Base-by-base conservation (phyloP, 2,329 filamentous ascomycete species). In the Akanthomyces lecanii region DNA sequence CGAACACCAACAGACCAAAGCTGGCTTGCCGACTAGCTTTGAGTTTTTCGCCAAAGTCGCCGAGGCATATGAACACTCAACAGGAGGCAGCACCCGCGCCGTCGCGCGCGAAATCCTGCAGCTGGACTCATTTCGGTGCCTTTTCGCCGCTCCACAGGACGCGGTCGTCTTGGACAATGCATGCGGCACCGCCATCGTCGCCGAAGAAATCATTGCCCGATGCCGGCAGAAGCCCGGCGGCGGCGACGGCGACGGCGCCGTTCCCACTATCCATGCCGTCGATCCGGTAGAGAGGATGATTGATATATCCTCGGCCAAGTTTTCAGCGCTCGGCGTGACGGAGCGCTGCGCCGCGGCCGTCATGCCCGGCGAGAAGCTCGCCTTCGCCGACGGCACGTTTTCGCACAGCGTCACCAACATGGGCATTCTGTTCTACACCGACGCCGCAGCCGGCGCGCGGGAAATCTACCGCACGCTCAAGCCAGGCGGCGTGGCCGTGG, bases 401-500 rank as follows among this genome's bases (percentile, higher is more conserved):
- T 73, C 72, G 0, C 73, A 76, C 66, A 71, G 69, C 4, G 68
- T 79, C 60, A 78, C 73, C 5, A 77, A 75, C 66, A 73, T 78
- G 38, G 76, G 73, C 7, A 70, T 79, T 52, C 68, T 77, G 61
- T 76, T 77, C 65, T 75, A 73, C 48, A 40, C 63, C 0, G 67
- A 70, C 60, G 70, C 71, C 0, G 65, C 71, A 4, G 69, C 68
- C 28, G 76, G 73, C 47, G 73, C 75, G 0, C 69, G 66, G 12
- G 75, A 78, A 61, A 71, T 78, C 33, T 67, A 69, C 62, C 71
- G 77, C 42, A 78, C 76, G 0, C 70, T 79, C 1, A 21, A 21
- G 21, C 21, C 21, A 1, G 74, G 71, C 25, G 76, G 77, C 1
- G 67, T 68, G 0, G 77, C 76, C 2, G 64, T 77, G 1, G 71